Conservation (phyloP, 805 yeast species). For the Saccharomycopsis babjevae region DNA sequence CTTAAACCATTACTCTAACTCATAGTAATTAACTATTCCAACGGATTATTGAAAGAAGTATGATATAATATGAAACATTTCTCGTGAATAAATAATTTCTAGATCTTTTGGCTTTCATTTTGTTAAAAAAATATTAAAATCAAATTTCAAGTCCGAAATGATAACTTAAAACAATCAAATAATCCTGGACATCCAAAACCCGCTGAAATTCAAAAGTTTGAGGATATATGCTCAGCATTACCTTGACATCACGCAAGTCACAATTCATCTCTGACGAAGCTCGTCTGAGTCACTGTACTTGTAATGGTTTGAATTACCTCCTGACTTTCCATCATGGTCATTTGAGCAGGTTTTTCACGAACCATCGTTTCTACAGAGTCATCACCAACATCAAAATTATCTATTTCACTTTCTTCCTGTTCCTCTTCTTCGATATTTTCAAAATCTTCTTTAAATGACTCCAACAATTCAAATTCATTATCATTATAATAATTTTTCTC, state of each 20-base stretch:
- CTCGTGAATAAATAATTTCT: too few relatives aligned
- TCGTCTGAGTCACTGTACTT: not conserved
- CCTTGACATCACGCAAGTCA: not conserved
- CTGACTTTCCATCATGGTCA: not conserved
- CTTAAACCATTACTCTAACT: not conserved
- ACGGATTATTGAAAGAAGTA: too few relatives aligned
- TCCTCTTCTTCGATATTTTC: not conserved
- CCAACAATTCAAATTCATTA: not conserved
- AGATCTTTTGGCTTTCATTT: too few relatives aligned
- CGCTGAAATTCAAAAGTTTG: too few relatives aligned
- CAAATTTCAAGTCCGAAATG: too few relatives aligned
- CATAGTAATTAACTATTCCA: too few relatives aligned
- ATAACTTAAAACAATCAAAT: too few relatives aligned
- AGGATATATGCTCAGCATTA: not conserved
- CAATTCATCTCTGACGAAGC: not conserved
- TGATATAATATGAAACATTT: too few relatives aligned
- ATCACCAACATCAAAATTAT: not conserved
- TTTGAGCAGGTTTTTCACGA: not conserved
- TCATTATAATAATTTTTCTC: not conserved
- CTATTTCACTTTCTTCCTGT: not conserved
- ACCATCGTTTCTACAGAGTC: not conserved
- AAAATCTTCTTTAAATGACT: not conserved
- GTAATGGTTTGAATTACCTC: not conserved
- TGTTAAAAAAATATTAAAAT: too few relatives aligned
- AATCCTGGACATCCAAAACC: too few relatives aligned